Base-by-base conservation (phyloP, 176 grass and related monocot genomes). In the Lolium perenne region DNA sequence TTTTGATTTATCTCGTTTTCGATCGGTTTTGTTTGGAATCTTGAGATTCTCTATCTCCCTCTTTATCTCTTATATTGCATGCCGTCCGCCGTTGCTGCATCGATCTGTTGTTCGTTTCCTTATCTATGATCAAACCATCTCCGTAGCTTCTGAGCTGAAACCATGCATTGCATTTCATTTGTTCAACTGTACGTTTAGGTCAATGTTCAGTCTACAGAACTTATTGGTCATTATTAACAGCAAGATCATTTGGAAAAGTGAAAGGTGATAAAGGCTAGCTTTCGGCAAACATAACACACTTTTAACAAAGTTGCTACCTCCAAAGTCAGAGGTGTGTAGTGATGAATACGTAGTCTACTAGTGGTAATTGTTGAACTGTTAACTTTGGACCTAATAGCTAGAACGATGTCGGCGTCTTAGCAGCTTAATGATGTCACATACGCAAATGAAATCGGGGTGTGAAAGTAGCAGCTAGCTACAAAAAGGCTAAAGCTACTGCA, bases 21-120 rank as follows among this genome's bases (percentile, higher is more conserved):
- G 3, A 69, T 84, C 66, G 23, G 40, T 22, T 84, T 75, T 84
- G 59, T 69, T 84, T 38, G 80, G 50, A 69, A 83, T 75, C 40
- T 75, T 80, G 67, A 35, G 23, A 16, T 74, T 76, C 56, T 26
- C 47, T 20, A 53, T 65, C 43, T 1, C 41, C 7, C 21, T 76
- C 20, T 79, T 15, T 71, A 35, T 59, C 10, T 79, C 35, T 40
- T 67, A 0, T 38, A 6, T 2, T 38, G 23, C 17, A 3, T 75
- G 23, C 6, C 22, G 56, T 73, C 83, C 9, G 0, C 1, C 38
- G 10, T 77, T 91, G 89, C 54, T 82, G 41, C 75, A 63, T 72
- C 57, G 57, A 9, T 60, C 8, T 25, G 3, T 5, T 70, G 17
- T 35, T 35, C 32, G 32, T 50, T 71, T 10, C 26, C 60, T 82